phyloP scores from a whole-genome alignment of 176 grass and related monocot genomes.

The Phoenix dactylifera region DNA sequence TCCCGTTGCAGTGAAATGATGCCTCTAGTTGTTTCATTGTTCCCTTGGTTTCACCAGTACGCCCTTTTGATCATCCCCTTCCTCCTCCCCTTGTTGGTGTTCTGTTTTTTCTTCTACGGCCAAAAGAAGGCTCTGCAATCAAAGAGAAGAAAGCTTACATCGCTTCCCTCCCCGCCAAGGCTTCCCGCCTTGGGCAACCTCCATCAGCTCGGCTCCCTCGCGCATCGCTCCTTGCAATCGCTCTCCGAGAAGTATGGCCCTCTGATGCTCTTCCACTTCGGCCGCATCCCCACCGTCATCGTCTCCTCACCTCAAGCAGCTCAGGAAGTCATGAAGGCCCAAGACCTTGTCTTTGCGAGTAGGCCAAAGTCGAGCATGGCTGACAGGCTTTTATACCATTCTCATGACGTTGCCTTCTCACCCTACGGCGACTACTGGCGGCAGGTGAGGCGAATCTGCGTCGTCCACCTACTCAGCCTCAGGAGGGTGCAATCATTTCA shows the following conservation, averaged over 20 bases:
- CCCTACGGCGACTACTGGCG: slow-evolving; percentile 52
- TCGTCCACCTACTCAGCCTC: slow-evolving; percentile 28
- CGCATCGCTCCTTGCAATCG: slow-evolving; percentile 28
- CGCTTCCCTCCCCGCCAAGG: slow-evolving; percentile 26
- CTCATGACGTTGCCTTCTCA: slow-evolving; percentile 17
- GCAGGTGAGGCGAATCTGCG: slow-evolving; percentile 25
- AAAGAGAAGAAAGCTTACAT: background rate
- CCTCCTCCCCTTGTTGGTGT: background rate
- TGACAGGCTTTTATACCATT: background rate
- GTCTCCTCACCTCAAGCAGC: slow-evolving; percentile 37
- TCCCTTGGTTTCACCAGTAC: too few species aligned
- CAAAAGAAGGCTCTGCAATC: background rate
- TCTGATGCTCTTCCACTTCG: slow-evolving; percentile 19
- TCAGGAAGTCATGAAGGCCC: slow-evolving; percentile 22
- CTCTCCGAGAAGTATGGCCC: slow-evolving; percentile 16
- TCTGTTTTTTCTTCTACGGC: background rate
- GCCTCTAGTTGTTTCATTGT: too few species aligned
- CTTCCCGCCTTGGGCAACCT: slow-evolving; percentile 46
- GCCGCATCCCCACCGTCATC: slow-evolving; percentile 18
- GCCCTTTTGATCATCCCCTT: slow-evolving; percentile 6
- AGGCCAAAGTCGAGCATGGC: background rate
- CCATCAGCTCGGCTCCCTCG: slow-evolving; percentile 32
- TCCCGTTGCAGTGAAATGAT: too few species aligned
- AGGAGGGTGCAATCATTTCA: slow-evolving; percentile 36
- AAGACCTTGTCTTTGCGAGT: slow-evolving; percentile 3